Evolutionary conservation across 257 asterid species (phyloP), one percentile per base, ranked within the genome.

Genomic region (Nicotiana undulata): DNA sequence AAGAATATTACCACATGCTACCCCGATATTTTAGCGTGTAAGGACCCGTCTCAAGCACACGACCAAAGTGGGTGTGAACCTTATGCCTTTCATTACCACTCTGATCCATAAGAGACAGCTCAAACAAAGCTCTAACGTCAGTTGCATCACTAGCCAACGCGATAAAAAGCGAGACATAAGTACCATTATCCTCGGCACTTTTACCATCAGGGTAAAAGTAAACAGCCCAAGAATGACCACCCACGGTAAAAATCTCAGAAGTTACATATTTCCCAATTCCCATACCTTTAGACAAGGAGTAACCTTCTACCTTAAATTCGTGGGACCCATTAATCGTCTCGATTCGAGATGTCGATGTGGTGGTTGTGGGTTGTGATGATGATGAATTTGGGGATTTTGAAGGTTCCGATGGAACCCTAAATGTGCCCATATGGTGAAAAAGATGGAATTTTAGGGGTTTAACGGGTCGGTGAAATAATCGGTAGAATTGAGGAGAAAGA

Each of bases 181-280:
- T 60, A 18, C 81, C 63, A 81, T 81, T 81, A 81, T 81, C 84
- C 75, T 81, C 84, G 0, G 44, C 56, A 37, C 84, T 81, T 18
- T 81, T 81, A 22, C 84, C 84, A 49, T 81, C 81, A 13, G 84
- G 84, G 64, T 81, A 81, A 56, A 81, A 81, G 56, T 81, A 81
- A 60, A 81, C 79, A 58, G 84, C 84, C 84, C 84, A 81, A 46
- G 61, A 66, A 75, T 81, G 70, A 26, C 82, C 82, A 13, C 82
- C 82, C n/a, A 79, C 82, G 13, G 75, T 79, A 13, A 79, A 79
- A 12, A 51, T 63, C 74, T 81, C 76, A 2, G 75, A 46, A n/a
- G 79, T 24, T n/a, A 60, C 53, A 63, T 58, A 74, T 74, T 72
- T 59, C 75, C 80, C 84, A 60, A 79, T 79, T 26, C 82, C 82